Evolutionary conservation across 768 basidiomycete species (phyloP), one percentile per base, ranked within the genome.

Genomic region (Lactarius quietus): DNA sequence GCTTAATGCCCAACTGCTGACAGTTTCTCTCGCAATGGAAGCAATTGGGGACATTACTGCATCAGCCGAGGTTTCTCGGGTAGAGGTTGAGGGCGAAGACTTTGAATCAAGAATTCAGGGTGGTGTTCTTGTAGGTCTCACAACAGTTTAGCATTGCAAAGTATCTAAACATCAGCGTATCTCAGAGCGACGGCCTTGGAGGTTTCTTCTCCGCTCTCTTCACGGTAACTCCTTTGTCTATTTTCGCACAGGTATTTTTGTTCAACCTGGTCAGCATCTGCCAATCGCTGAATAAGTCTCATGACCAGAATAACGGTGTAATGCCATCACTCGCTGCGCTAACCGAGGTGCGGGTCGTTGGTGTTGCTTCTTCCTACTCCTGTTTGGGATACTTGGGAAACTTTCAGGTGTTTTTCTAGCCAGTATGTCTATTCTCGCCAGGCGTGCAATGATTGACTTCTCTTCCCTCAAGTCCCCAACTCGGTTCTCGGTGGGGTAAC

Each of bases 41-140:
- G 87, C 90, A 8, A 93, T 92, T 59, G 92, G 92, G 4, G 92
- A 94, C 70, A 85, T 90, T 69, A 90, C 91, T 1, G 90, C 92
- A 0, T 88, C 88, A 15, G 87, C 88, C 2, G 93, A 95, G 73
- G 89, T 91, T 15, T 93, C 90, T 3, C 84, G 85, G 12, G 79
- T 90, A n/a, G 76, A 80, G 10, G 89, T 94, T 33, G 82, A 84
- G 28, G 93, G 92, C 0, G 80, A 80, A 10, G 84, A 89, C 59
- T 94, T 93, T 73, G 92, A 94, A 74, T 83, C 84, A 0, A 82
- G 92, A 15, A 88, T 94, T 38, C 92, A 93, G 76, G 91, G 92
- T 12, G 93, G 92, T 26, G 79, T 94, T 38, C 78, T 93, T 70
- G 86, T 86, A 67, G 12, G 79, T 72, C 14, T 20, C 12, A 43